Conservation (phyloP, 352 stramenopile genomes). For the Globisporangium perplexum region DNA sequence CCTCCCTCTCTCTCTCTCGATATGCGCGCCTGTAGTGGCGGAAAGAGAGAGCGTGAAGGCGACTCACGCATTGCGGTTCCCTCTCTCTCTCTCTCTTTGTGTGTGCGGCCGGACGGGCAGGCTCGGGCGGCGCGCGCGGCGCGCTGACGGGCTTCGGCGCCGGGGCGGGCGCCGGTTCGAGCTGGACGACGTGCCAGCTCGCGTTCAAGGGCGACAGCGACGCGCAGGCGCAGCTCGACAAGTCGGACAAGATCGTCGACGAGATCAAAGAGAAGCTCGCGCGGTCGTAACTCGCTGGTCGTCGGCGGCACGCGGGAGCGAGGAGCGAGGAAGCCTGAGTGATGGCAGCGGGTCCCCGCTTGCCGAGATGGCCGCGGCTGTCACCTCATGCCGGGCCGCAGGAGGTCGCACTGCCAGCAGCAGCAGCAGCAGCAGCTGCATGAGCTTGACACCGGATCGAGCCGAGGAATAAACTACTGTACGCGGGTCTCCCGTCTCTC, state of each 20-base stretch:
- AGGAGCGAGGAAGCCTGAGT: no score
- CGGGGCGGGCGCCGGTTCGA: conserved; percentile 63
- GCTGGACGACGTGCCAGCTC: conserved; percentile 83
- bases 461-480: conserved; percentile 23
- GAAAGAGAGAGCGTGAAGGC: neutral
- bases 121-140: conserved; percentile 54
- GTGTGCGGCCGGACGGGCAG: no score
- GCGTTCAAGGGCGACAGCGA: conserved; percentile 70
- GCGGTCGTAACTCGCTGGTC: conserved; percentile 15
- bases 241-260: conserved; percentile 69
- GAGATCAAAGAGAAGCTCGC: conserved; percentile 61
- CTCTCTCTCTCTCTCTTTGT: neutral
- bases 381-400: neutral
- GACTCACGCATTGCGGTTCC: neutral
- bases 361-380: no score
- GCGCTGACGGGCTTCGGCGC: conserved; percentile 68
- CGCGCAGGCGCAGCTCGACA: conserved; percentile 59
- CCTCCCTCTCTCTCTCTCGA: neutral
- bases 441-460: conserved; percentile 13
- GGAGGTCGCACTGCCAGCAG: neutral
- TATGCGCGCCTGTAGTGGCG: no score
- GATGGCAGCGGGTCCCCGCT: neutral
- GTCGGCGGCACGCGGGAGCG: neutral
- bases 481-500: conserved; percentile 7
- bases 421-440: conserved; percentile 6